A percentile compares a stretch with the other conserved stretches of the same genome.
phyloP scores from a whole-genome alignment of 768 basidiomycete species.

The Pholiota microspora region DNA sequence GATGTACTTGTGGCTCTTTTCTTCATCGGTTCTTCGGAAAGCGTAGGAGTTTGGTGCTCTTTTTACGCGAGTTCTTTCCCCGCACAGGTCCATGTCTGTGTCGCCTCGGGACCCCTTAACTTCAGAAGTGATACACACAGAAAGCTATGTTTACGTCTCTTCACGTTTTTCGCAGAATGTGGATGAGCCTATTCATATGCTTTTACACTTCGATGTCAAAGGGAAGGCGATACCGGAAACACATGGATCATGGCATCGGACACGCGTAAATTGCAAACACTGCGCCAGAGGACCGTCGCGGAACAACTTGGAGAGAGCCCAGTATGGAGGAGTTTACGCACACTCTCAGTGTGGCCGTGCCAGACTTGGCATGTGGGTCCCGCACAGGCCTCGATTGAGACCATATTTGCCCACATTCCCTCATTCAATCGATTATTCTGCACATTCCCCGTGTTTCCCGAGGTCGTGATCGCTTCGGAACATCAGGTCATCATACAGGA shows the following conservation, averaged over 20 bases:
- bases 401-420: constrained; percentile 26
- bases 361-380: constrained; percentile 16
- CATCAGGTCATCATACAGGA: constrained; percentile 33
- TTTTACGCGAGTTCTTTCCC: constrained; percentile 21
- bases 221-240: constrained; percentile 53
- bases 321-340: constrained; percentile 42
- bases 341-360: constrained; percentile 19
- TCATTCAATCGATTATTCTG: constrained; percentile 16
- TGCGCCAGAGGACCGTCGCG: constrained; percentile 55
- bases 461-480: neutral
- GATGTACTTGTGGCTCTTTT: constrained; percentile 33
- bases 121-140: constrained; percentile 24
- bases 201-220: constrained; percentile 18
- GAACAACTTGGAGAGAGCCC: constrained; percentile 24
- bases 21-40: constrained; percentile 54
- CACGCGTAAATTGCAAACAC: constrained; percentile 13
- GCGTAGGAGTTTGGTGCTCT: constrained; percentile 30
- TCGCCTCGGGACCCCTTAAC: constrained; percentile 51
- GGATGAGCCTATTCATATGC: constrained; percentile 13
- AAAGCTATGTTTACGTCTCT: constrained; percentile 17
- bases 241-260: constrained; percentile 30
- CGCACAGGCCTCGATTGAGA: constrained; percentile 21
- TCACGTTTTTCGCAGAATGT: constrained; percentile 23
- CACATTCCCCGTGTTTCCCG: neutral
- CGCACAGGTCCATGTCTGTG: constrained; percentile 48